Evolutionary conservation across 352 stramenopile genomes (phyloP).

Genomic region (Phytophthora quininea): DNA sequence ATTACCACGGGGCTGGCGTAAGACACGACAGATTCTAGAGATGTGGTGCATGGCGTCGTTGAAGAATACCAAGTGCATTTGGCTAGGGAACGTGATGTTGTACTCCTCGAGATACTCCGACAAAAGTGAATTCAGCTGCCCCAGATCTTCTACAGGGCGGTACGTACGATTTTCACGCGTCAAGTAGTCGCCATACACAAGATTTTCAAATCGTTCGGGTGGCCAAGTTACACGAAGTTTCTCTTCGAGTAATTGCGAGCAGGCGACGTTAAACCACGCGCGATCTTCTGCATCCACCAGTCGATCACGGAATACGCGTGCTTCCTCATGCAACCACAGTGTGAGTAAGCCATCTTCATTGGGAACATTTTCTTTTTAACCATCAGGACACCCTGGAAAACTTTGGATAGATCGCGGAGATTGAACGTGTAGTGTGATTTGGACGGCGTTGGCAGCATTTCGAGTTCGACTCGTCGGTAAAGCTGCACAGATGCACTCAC

Average conservation of each 20-base stretch:
- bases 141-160: conserved; percentile 67
- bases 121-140: conserved; percentile 77
- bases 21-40: conserved; percentile 91
- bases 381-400: conserved; percentile 95
- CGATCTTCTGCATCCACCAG: conserved; percentile 89
- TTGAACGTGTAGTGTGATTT: conserved; percentile 97
- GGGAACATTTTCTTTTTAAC: conserved; percentile 74
- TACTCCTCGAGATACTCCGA: conserved; percentile 94
- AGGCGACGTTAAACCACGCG: conserved; percentile 85
- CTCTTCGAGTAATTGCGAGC: conserved; percentile 73
- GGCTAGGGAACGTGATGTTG: conserved; percentile 92
- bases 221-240: conserved; percentile 68
- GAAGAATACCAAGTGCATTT: conserved; percentile 97
- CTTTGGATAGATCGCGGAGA: conserved; percentile 91
- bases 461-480: conserved; percentile 88
- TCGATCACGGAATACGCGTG: conserved; percentile 92
- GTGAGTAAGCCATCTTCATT: conserved; percentile 80
- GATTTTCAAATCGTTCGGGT: conserved; percentile 71
- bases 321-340: conserved; percentile 93
- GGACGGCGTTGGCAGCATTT: conserved; percentile 90
- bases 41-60: conserved; percentile 95
- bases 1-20: conserved; percentile 93
- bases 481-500: conserved; percentile 89
- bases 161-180: conserved; percentile 83
- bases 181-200: conserved; percentile 93